Conservation (phyloP, 768 basidiomycete genomes). For the Hortiboletus campestris region DNA sequence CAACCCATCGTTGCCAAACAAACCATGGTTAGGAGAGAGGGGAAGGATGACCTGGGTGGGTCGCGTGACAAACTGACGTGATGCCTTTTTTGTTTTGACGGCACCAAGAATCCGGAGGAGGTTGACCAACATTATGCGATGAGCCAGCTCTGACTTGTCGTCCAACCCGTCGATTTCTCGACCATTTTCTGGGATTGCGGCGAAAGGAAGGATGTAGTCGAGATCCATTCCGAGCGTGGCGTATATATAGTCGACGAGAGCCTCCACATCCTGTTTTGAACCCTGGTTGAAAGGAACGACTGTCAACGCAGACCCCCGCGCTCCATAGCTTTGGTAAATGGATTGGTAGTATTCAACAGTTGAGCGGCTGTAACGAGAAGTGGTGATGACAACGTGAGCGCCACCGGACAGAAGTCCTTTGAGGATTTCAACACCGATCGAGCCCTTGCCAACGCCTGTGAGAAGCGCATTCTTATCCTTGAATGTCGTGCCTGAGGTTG, state of each 20-base stretch:
- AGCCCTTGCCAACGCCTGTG: constrained; percentile 97
- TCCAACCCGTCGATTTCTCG: constrained; percentile 97
- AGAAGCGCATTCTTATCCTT: constrained; percentile 98
- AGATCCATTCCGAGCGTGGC: constrained; percentile 92
- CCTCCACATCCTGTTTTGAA: constrained; percentile 97
- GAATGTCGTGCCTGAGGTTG: constrained; percentile 97
- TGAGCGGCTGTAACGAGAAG: constrained; percentile 93
- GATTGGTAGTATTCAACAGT: constrained; percentile 98
- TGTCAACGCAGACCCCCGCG: constrained; percentile 92
- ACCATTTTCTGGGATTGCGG: constrained; percentile 97
- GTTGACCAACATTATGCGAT: constrained; percentile 98
- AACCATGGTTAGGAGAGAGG: constrained; percentile 95
- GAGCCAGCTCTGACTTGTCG: constrained; percentile 96
- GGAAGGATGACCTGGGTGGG: constrained; percentile 98
- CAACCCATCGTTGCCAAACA: constrained; percentile 96
- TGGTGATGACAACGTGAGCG: constrained; percentile 95
- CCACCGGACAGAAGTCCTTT: constrained; percentile 97
- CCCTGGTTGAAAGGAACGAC: constrained; percentile 99
- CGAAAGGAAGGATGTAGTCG: constrained; percentile 98
- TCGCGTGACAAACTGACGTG: constrained; percentile 92
- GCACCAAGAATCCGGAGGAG: constrained; percentile 94
- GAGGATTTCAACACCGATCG: constrained; percentile 96
- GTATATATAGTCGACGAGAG: constrained; percentile 98
- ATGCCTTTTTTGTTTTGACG: constrained; percentile 98
- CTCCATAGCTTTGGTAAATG: constrained; percentile 94